Base-by-base conservation (phyloP, 495 filamentous ascomycete species). In the Aspergillus funiculosus region DNA sequence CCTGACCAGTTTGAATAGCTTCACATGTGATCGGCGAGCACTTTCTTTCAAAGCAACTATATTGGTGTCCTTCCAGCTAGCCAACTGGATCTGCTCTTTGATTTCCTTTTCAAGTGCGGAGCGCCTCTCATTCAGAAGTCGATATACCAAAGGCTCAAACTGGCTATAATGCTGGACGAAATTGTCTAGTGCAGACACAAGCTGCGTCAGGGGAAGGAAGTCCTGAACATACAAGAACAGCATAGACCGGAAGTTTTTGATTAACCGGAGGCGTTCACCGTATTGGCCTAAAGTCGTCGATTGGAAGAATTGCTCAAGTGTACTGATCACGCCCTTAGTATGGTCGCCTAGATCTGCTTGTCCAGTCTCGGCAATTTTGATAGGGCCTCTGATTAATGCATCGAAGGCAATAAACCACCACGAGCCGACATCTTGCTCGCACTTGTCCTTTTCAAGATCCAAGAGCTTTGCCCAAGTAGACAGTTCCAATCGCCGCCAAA, bases 341-440 rank as follows among this genome's bases (percentile, higher is more conserved):
- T 95, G 83, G 3, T 66, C 60, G 20, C 71, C 64, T 46, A 94
- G 59, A 39, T 81, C 76, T 13, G 75, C 57, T 20, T 68, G 58
- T 5, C 68, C 72, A 42, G 68, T 63, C 50, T 83, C 75, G 2
- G 73, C 67, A 39, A 82, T 69, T 14, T 78, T 76, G 25, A 87
- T 63, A 0, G 90, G 83, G 25, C 80, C 82, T 3, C 81, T 85
- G 53, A 99, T 73, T 39, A 95, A 78, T 20, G 78, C 85, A 64
- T 95, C 87, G 41, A 94, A 97, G 5, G 90, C 87, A 32, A 96
- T 78, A 57, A 96, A 99, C 87, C 90, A 99, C 91, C 92, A 99
- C 8, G 83, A 81, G 49, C 78, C 80, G 7, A 91, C 89, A 55
- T 87, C 82, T 22, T 84, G 74, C 7, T 80, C 67, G 48, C 79